A percentile compares a stretch with the other conserved stretches of the same genome.
Evolutionary conservation across 2,329 filamentous ascomycete genomes (phyloP).

Genomic region (Ascochyta clinopodiicola): DNA sequence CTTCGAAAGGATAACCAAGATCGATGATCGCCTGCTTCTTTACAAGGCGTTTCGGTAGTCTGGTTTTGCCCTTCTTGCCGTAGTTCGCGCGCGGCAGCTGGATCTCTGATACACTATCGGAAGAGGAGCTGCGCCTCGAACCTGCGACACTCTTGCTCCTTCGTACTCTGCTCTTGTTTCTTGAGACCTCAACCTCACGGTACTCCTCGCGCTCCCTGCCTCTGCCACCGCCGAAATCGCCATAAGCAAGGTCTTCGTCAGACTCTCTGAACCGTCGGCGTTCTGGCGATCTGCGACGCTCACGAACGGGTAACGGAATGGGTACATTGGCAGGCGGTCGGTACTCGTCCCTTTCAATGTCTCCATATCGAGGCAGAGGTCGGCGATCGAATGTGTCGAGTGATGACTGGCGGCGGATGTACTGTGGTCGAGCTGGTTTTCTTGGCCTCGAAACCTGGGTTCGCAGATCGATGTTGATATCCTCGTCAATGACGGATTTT

Average conservation of each 20-base stretch:
- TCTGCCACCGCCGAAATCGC: conserved; percentile 45
- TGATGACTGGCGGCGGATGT: conserved; percentile 83
- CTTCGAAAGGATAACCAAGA: conserved; percentile 82
- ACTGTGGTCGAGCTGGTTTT: conserved; percentile 66
- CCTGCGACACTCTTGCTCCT: conserved; percentile 40
- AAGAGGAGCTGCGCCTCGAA: conserved; percentile 48
- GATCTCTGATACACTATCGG: conserved; percentile 51
- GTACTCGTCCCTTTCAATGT: conserved; percentile 65
- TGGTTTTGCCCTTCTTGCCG: conserved; percentile 79
- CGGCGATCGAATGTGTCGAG: conserved; percentile 88
- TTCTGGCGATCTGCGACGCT: conserved; percentile 56
- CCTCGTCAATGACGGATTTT: conserved; percentile 63
- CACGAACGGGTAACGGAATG: conserved; percentile 66
- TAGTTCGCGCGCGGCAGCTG: conserved; percentile 41
- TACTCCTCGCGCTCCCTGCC: conserved; percentile 52
- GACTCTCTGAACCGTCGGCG: conserved; percentile 68
- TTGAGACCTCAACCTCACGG: conserved; percentile 56
- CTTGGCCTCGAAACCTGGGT: conserved; percentile 48
- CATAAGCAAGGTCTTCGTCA: conserved; percentile 67
- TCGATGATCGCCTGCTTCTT: conserved; percentile 82
- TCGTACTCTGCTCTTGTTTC: conserved; percentile 51
- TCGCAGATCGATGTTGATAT: conserved; percentile 57
- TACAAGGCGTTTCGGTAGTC: conserved; percentile 81
- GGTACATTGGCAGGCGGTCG: conserved; percentile 72
- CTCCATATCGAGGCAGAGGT: conserved; percentile 63